Percentiles rank a stretch among this genome's conserved stretches.
These are phyloP conservation scores for Cercospora sesami DNA, from an alignment of 2,329 filamentous ascomycete species.

Conservation along the genomic window DNA sequence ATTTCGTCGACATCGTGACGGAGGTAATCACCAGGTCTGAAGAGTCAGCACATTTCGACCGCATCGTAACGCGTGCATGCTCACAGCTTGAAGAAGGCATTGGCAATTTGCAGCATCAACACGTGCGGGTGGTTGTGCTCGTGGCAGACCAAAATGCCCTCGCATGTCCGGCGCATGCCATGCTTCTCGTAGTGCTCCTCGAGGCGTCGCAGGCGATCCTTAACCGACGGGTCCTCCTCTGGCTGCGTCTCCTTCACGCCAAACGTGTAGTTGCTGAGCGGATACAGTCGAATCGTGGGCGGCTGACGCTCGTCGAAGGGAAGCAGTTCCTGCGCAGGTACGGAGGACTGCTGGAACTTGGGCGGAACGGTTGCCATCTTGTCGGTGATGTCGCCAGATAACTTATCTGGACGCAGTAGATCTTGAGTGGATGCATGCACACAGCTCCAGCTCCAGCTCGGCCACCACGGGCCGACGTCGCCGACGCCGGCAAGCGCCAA, in stretches of 20 bases:
- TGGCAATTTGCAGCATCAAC: constrained; percentile 97
- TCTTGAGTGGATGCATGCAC: neutral
- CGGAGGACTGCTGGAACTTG: constrained; percentile 29
- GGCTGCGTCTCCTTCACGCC: constrained; percentile 98
- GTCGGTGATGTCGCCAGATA: constrained; percentile 1
- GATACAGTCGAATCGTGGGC: constrained; percentile 78
- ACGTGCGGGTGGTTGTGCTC: constrained; percentile 99
- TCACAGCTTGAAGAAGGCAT: constrained; percentile 95
- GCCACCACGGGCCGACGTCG: neutral
- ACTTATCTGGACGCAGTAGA: neutral
- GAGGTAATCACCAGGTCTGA: constrained; percentile 88
- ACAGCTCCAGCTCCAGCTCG: constrained; percentile 2
- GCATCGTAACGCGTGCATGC: constrained; percentile 27
- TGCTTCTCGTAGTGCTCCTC: constrained; percentile 90
- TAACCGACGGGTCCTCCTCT: constrained; percentile 93
- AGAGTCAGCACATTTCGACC: neutral
- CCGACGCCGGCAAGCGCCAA: neutral
- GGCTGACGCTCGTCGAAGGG: constrained; percentile 89
- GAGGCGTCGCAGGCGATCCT: constrained; percentile 87
- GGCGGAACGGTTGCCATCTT: constrained; percentile 36
- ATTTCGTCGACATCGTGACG: constrained; percentile 86
- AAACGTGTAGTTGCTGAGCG: constrained; percentile 97
- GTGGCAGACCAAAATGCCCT: constrained; percentile 95
- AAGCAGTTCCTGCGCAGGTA: constrained; percentile 41
- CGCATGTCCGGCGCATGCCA: constrained; percentile 96